Conservation (phyloP, 108 stramenopile species). For the Cyclotella distinguenda region DNA sequence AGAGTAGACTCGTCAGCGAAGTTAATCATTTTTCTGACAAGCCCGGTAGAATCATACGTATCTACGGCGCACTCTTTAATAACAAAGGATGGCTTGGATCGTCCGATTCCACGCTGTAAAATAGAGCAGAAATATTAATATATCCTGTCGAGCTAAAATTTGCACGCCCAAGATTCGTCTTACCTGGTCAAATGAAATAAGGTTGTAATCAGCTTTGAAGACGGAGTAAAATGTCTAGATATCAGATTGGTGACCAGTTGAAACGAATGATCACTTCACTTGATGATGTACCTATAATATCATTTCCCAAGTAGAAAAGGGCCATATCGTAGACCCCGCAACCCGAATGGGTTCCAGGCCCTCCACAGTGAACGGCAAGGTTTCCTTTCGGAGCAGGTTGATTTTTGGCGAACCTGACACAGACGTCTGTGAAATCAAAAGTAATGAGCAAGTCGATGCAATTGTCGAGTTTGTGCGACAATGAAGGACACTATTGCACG, state of each 20-base stretch:
- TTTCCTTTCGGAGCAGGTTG: slow-evolving; percentile 4
- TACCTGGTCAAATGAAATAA: not conserved
- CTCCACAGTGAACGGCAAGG: slow-evolving; percentile 7
- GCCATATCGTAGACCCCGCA: not conserved
- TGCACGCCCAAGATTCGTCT: not conserved
- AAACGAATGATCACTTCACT: too few species aligned
- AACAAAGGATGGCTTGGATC: slow-evolving; percentile 6
- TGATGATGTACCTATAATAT: not conserved
- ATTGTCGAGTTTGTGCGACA: not conserved
- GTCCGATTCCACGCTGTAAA: slow-evolving; percentile 14
- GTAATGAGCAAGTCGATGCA: not conserved
- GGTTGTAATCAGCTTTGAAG: too few species aligned
- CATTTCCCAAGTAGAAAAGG: not conserved
- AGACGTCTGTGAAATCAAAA: not conserved
- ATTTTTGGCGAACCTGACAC: slow-evolving; percentile 1
- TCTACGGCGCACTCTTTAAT: slow-evolving; percentile 1
- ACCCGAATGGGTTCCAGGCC: not conserved
- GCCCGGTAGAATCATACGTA: not conserved
- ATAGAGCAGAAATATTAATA: too few species aligned
- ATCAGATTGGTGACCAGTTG: too few species aligned
- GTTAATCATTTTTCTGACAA: not conserved
- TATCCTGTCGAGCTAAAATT: slow-evolving; percentile 1
- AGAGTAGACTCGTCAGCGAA: slow-evolving; percentile 4
- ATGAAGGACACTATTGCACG: not conserved
- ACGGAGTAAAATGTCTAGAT: too few species aligned